These are phyloP conservation scores for Alternaria arborescens DNA, from an alignment of 2,329 filamentous ascomycete species.

Conservation along the genomic window DNA sequence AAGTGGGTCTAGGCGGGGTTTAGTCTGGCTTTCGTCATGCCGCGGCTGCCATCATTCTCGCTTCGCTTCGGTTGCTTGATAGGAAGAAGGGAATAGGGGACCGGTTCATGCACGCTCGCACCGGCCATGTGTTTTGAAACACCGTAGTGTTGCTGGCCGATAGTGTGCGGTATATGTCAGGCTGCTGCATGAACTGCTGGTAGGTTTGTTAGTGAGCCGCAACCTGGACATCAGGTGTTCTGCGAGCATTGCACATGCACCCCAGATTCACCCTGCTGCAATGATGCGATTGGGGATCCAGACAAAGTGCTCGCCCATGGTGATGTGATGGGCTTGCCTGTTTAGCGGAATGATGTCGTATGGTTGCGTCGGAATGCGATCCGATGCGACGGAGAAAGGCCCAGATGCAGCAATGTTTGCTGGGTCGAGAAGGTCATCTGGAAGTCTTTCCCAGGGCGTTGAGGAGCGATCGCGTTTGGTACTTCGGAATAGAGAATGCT, in stretches of 20 bases:
- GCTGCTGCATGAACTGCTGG: slow-evolving; percentile 15
- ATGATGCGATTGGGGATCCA: neutral
- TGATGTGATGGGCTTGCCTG: neutral
- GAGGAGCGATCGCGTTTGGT: slow-evolving; percentile 2
- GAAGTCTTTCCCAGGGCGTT: neutral
- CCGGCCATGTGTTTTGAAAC: slow-evolving; percentile 22
- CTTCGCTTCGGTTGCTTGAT: slow-evolving; percentile 11
- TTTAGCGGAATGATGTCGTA: slow-evolving; percentile 1
- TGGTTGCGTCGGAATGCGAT: slow-evolving; percentile 1
- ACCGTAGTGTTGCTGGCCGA: slow-evolving; percentile 2
- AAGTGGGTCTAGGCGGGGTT: slow-evolving; percentile 9
- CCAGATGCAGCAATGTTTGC: slow-evolving; percentile 10
- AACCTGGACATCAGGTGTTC: neutral
- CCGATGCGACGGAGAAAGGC: slow-evolving; percentile 5
- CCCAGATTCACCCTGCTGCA: neutral
- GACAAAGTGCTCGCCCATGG: slow-evolving; percentile 8
- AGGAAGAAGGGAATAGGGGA: slow-evolving; percentile 1
- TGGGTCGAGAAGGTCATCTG: slow-evolving; percentile 13
- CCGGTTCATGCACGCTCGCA: slow-evolving; percentile 17
- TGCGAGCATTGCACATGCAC: neutral
- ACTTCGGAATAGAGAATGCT: neutral
- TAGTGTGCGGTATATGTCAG: slow-evolving; percentile 1
- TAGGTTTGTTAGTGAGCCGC: slow-evolving; percentile 1
- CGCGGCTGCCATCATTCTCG: neutral
- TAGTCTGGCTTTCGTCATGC: slow-evolving; percentile 8